Evolutionary conservation across 1,284 basidiomycete genomes (phyloP), one percentile per base, ranked within the genome.

Genomic region (Ganoderma multipileum): DNA sequence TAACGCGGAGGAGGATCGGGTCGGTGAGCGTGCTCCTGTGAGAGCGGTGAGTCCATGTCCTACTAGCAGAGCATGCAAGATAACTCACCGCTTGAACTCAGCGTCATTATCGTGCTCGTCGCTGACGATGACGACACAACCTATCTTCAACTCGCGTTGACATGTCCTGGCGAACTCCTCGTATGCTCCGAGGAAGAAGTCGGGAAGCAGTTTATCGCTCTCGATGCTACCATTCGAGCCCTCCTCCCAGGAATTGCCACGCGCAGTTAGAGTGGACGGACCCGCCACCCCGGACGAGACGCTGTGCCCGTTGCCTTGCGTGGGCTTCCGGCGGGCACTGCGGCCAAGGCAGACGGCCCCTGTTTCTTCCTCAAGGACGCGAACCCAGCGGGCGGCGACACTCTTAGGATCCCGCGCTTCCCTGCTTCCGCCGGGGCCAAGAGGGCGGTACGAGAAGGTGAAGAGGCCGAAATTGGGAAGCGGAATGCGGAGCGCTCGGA

Each of bases 71-170:
- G 38, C 30, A 61, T 2, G 65, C 58, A 47, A 9, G 50, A n/a
- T 8, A n/a, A 59, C 85, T 36, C 61, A 91, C 90, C 90, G 86
- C 81, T 96, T 96, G 83, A 98, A 98, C 72, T 91, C 90, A 1
- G 90, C 84, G 50, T 93, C 93, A 75, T 97, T 91, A 76, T 97
- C 95, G 75, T 99, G 96, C 76, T 98, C 96, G 44, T 90, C 89
- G 75, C 94, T 95, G 61, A 96, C 91, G n/a, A 99, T 83, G 0
- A 98, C 81, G 1, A 97, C 87, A 74, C 94, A 93, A 0, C 92
- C 91, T 59, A 98, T 86, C 78, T 88, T 88, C 30, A 87, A 82
- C 59, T 97, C 91, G 63, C 84, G 86, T 77, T 95, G 75, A 68
- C 94, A 92, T 20, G 80, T 77, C 60, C 87, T 85, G 69, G 97